Base-by-base conservation (phyloP, 2,329 filamentous ascomycete species). In the Bipolaris zeicola region DNA sequence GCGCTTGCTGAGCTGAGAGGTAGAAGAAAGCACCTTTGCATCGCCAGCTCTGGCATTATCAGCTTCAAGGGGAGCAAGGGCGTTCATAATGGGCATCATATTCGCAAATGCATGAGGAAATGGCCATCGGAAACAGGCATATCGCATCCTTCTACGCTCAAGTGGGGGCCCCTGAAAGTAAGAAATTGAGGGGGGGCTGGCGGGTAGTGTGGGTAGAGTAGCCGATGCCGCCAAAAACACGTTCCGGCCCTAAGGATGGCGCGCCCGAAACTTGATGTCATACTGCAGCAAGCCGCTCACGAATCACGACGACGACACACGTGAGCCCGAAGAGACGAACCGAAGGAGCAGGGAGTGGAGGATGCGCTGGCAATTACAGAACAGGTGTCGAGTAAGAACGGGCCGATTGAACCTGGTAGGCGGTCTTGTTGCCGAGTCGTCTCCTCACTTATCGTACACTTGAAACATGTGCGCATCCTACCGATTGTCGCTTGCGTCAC, bases 191-290 rank as follows among this genome's bases (percentile, higher is more conserved):
- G 60, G 61, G 61, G 60, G 37, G 28, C 38, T 60, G 57, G 62
- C 61, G 48, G 62, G 62, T 60, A 67, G 51, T 48, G 56, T 47
- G 52, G 47, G 47, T 54, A 54, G 26, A 24, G 31, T 62, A 60
- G 61, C 64, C 63, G 64, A 60, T 22, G 55, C 43, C 52, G 55
- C 62, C 39, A 51, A 36, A 38, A 46, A 46, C 24, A 44, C 46
- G 36, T 20, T 58, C 47, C 49, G 48, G 46, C 43, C 37, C 46
- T 47, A 50, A 45, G 45, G 16, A 39, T 20, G 54, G 51, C 55
- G 44, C 16, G 47, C 43, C 36, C 54, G 54, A 59, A 28, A 33
- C 47, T 54, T 67, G 64, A 69, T 63, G 65, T 69, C 65, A 68
- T 61, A 31, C 37, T 58, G 59, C 64, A 61, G 52, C 4, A 52